Conservation (phyloP, 176 grass and related monocot genomes). For the Musa beccarii region DNA sequence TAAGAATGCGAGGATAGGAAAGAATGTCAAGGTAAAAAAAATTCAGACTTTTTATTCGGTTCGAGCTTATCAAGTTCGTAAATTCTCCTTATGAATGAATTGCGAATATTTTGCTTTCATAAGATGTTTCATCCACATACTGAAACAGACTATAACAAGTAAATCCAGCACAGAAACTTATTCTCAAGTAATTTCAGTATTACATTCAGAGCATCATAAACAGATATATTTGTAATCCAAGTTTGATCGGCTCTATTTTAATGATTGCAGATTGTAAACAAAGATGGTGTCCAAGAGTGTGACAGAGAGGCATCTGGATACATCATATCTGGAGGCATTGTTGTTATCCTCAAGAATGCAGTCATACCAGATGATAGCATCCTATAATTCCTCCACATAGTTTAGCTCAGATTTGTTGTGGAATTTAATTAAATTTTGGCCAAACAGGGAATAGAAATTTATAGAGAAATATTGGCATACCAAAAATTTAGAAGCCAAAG, state of each 20-base stretch:
- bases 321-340: constrained; percentile 20
- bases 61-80: background rate
- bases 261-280: constrained; percentile 19
- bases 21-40: constrained; percentile 16
- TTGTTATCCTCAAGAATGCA: constrained; percentile 17
- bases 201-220: too few species aligned
- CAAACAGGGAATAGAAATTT: background rate
- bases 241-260: background rate
- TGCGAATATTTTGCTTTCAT: too few species aligned
- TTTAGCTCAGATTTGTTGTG: background rate
- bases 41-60: background rate
- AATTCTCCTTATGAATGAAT: background rate
- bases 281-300: constrained; percentile 17
- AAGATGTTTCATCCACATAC: too few species aligned
- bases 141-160: too few species aligned
- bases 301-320: constrained; percentile 16
- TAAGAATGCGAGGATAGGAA: constrained; percentile 14
- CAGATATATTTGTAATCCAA: background rate
- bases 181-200: too few species aligned
- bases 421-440: background rate
- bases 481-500: background rate
- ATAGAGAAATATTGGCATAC: background rate
- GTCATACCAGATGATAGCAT: constrained; percentile 8
- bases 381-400: background rate
- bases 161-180: too few species aligned